Evolutionary conservation across 2,329 filamentous ascomycete genomes (phyloP).

Genomic region (Arthrobotrys conoides): DNA sequence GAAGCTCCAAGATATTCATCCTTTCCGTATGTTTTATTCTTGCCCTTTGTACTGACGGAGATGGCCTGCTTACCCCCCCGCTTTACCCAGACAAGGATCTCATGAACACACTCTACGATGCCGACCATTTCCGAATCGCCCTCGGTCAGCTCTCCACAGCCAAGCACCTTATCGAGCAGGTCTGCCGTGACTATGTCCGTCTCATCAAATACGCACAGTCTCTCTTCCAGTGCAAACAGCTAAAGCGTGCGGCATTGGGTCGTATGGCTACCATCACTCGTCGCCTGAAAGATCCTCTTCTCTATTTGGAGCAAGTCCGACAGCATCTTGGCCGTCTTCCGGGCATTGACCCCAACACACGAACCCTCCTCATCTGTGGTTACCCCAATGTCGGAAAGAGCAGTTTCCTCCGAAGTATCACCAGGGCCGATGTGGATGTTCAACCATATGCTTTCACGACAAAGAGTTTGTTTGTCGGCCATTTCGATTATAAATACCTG

Average conservation of each 20-base stretch:
- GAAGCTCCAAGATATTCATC: slow-evolving; percentile 91
- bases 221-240: slow-evolving; percentile 98
- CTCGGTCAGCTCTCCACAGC: slow-evolving; percentile 96
- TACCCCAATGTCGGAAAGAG: slow-evolving; percentile 99
- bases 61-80: slow-evolving; percentile 36
- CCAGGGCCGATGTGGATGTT: slow-evolving; percentile 93
- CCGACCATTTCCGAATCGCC: slow-evolving; percentile 96
- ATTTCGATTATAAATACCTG: slow-evolving; percentile 97
- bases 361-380: slow-evolving; percentile 94
- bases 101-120: slow-evolving; percentile 98
- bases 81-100: slow-evolving; percentile 77
- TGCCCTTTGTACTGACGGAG: slow-evolving; percentile 14
- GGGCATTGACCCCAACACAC: slow-evolving; percentile 97
- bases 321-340: slow-evolving; percentile 98
- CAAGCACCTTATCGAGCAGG: slow-evolving; percentile 96
- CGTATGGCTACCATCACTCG: slow-evolving; percentile 98
- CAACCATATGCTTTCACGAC: slow-evolving; percentile 99
- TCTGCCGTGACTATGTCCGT: slow-evolving; percentile 94
- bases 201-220: slow-evolving; percentile 96
- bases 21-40: slow-evolving; percentile 79
- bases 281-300: slow-evolving; percentile 90
- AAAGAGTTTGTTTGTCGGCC: slow-evolving; percentile 95
- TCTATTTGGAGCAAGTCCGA: slow-evolving; percentile 95
- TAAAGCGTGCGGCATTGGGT: slow-evolving; percentile 94
- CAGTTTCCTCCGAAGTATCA: slow-evolving; percentile 92